phyloP scores from a whole-genome alignment of 345 rosid genomes.

The Corymbia maculata region DNA sequence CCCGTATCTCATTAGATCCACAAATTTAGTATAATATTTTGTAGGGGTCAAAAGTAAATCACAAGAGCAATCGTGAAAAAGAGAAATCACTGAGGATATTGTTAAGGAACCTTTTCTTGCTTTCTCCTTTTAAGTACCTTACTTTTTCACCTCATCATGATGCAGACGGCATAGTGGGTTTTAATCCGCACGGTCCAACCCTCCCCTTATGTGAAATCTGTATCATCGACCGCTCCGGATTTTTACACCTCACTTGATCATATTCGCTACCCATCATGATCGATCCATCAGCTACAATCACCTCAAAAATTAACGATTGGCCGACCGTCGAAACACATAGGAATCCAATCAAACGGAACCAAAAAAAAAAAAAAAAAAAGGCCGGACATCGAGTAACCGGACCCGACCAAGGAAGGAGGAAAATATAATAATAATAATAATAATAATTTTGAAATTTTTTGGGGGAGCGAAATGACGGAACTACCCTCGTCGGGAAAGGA shows the following conservation, averaged over 20 bases:
- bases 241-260: fast-evolving
- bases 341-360: not conserved
- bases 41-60: too few species aligned
- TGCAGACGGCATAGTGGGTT: not conserved
- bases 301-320: not conserved
- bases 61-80: too few species aligned
- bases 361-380: too few species aligned
- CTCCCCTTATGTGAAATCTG: fast-evolving
- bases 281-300: fast-evolving
- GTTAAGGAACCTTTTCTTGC: not conserved
- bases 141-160: not conserved
- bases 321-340: not conserved
- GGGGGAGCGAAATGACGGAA: not conserved
- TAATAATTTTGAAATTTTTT: fast-evolving
- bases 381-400: not conserved
- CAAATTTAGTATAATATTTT: not conserved
- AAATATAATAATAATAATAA: too few species aligned
- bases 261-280: fast-evolving
- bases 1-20: fast-evolving
- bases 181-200: fast-evolving
- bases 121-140: not conserved
- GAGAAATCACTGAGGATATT: too few species aligned
- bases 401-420: not conserved
- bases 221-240: fast-evolving
- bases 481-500: not conserved